phyloP scores from a whole-genome alignment of 345 rosid genomes.

The Punica granatum region DNA sequence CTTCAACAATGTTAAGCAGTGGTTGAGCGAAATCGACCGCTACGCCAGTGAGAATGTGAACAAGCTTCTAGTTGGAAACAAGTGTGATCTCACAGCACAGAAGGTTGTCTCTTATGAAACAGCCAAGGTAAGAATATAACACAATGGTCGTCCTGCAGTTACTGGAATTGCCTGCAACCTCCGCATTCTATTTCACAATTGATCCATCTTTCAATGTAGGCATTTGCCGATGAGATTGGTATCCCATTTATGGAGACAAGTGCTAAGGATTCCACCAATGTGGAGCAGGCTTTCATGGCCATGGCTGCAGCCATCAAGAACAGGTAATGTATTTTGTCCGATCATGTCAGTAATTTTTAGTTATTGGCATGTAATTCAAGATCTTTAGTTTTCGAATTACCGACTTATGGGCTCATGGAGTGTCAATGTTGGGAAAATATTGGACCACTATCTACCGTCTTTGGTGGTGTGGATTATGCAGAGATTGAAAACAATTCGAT shows the following conservation, averaged over 20 bases:
- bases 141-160: not conserved
- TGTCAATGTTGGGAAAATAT: not conserved
- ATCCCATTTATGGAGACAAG: slow-evolving; percentile 77
- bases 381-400: no score
- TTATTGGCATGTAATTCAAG: no score
- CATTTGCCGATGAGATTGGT: slow-evolving; percentile 70
- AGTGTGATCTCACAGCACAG: slow-evolving; percentile 60
- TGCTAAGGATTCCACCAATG: slow-evolving; percentile 62
- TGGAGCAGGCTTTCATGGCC: slow-evolving; percentile 78
- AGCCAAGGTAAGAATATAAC: slow-evolving; percentile 37
- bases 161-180: not conserved
- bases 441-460: not conserved
- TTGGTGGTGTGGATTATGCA: not conserved
- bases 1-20: slow-evolving; percentile 72
- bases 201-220: slow-evolving; percentile 20
- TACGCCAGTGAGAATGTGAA: slow-evolving; percentile 72
- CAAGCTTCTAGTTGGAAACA: slow-evolving; percentile 74
- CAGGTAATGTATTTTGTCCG: slow-evolving; percentile 24
- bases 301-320: slow-evolving; percentile 67
- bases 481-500: no score
- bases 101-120: slow-evolving; percentile 61
- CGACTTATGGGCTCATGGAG: not conserved
- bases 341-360: no score
- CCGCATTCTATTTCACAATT: not conserved
- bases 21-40: slow-evolving; percentile 71